These are phyloP conservation scores for Wallacemonas sp. DNA, from an alignment of 208 protist genomes.

Conservation along the genomic window DNA sequence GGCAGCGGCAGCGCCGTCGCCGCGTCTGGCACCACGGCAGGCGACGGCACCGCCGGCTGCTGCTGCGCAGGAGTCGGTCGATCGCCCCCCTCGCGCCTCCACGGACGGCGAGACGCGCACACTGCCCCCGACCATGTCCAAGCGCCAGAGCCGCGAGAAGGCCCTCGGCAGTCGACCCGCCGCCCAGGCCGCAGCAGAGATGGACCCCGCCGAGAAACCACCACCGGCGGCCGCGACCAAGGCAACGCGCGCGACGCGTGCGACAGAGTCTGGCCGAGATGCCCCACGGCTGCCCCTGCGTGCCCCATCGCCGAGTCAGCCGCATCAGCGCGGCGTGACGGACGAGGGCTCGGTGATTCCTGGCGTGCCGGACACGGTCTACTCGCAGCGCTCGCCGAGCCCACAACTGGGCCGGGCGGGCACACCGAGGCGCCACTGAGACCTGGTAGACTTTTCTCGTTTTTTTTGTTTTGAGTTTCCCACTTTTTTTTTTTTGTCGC, in stretches of 20 bases:
- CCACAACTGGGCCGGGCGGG: not conserved
- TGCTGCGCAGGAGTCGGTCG: not conserved
- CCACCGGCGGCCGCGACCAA: not conserved
- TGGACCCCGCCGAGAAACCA: conserved; percentile 1
- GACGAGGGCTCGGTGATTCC: conserved; percentile 17
- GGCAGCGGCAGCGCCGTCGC: not conserved
- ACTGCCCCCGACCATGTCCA: conserved; percentile 10
- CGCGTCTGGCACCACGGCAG: conserved; percentile 1
- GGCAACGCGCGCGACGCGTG: not conserved
- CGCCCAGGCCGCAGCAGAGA: not conserved
- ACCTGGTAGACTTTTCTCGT: conserved; percentile 2
- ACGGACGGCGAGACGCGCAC: not conserved
- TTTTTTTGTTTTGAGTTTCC: not conserved
- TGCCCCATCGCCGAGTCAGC: not conserved
- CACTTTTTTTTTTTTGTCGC: conserved; percentile 10
- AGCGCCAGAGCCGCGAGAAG: conserved; percentile 13
- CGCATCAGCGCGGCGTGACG: not conserved
- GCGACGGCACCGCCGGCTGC: conserved; percentile 7
- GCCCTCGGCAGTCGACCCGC: not conserved
- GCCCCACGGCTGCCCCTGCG: not conserved
- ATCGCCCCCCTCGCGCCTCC: not conserved
- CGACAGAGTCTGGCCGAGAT: not conserved
- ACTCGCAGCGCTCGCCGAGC: conserved; percentile 4
- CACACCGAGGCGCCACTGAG: not conserved
- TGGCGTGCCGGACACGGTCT: conserved; percentile 13